phyloP scores from a whole-genome alignment of 768 basidiomycete genomes.

The Ramaria rubella region DNA sequence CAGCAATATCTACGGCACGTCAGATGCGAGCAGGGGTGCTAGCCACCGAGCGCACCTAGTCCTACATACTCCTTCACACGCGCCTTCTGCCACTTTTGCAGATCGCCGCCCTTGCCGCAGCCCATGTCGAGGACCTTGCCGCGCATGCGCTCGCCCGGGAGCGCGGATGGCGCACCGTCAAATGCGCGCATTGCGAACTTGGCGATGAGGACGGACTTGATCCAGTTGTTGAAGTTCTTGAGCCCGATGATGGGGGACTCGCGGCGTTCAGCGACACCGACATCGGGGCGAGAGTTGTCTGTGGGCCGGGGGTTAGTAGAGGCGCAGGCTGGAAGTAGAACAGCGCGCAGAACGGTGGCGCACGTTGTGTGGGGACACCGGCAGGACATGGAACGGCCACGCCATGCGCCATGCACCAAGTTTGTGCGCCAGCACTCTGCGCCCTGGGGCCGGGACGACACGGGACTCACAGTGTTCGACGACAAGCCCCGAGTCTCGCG shows the following conservation, averaged over 20 bases:
- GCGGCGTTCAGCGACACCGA: conserved; percentile 75
- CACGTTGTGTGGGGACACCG: background rate
- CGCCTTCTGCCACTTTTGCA: conserved; percentile 92
- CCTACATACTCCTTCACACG: conserved; percentile 72
- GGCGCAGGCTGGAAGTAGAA: background rate
- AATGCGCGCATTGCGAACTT: conserved; percentile 77
- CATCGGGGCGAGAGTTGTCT: conserved; percentile 94
- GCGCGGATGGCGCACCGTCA: conserved; percentile 19
- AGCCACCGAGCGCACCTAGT: conserved; percentile 47
- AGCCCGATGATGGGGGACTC: conserved; percentile 94
- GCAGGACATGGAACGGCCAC: background rate
- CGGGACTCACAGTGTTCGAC: conserved; percentile 67
- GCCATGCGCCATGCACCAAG: background rate
- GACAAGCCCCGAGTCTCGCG: conserved; percentile 67
- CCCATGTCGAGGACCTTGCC: conserved; percentile 94
- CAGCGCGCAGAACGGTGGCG: background rate
- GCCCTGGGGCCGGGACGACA: too few relatives aligned
- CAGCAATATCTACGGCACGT: conserved; percentile 67
- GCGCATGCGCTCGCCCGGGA: conserved; percentile 20
- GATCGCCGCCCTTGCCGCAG: conserved; percentile 98
- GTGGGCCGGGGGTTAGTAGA: background rate
- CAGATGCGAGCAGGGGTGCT: background rate
- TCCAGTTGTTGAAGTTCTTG: conserved; percentile 99
- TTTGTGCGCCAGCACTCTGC: too few relatives aligned
- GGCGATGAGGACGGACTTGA: conserved; percentile 93